Evolutionary conservation across 306 rosid species (phyloP), one percentile per base, ranked within the genome.

Genomic region (Inga leiocalycina): DNA sequence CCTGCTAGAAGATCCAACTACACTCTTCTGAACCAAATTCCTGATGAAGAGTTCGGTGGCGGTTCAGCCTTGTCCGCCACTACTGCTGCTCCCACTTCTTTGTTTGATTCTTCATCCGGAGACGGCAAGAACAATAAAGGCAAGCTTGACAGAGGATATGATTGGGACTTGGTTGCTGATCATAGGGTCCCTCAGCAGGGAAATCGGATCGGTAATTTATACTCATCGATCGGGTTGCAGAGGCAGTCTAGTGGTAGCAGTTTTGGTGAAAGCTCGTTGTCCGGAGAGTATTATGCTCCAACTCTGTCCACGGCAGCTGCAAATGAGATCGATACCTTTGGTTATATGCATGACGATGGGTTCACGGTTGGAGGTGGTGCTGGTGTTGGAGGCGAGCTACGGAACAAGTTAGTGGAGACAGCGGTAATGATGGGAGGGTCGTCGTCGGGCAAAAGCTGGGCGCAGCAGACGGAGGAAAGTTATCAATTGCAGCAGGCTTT

Each of bases 381-480:
- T 79, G 65, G 75, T 15, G 78, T 56, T 16, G 90, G 82, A 24
- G 83, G 87, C 32, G 96, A 92, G 46, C 88, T 74, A 17, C 86
- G 94, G 70, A 87, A 61, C 24, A 89, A 83, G 84, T 82, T 84
- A 34, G 30, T 79, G 35, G 98, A 90, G 30, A 85, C 85, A 22
- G 80, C 87, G 51, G 70, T 80, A 11, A 84, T 85, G 74, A 71
- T 78, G 2, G 89, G 91, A 10, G 93, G 91, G 3, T 90, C 93
- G 14, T 92, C 80, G 2, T 83, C 73, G 0, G 86, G 94, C 83
- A 97, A 91, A 92, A 94, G 97, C 90, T 97, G 99, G 98, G 99
- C 99, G 67, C 99, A 97, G 92, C 99, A 97, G 84, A 94, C 97
- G 79, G 99, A 97, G 93, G 99, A 97, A 91, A 92, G 99, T 77